Evolutionary conservation across 78 protist genomes (phyloP), one percentile per base, ranked within the genome.

Genomic region (Dictyostelium firmibasis): DNA sequence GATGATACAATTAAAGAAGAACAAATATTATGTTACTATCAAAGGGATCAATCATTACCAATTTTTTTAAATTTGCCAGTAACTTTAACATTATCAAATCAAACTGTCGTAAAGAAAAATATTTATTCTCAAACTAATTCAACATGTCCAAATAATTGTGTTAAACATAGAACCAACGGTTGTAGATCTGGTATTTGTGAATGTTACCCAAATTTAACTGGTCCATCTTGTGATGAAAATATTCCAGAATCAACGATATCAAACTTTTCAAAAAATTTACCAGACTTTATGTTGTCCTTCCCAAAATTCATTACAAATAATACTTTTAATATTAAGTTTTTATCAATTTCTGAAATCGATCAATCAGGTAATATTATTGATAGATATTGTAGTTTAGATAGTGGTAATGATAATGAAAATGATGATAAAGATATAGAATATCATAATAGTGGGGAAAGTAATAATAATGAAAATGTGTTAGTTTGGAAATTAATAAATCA

Each of bases 151-250:
- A 72, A 60, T 33, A 41, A 47, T 25, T 82, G 86, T 60, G 25
- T 82, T 27, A 69, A 38, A 20, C 47, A 82, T 35, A 35, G 38
- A n/a, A 82, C 86, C 20, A 23, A 16, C 6, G 35, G 47, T 9
- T 82, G 86, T 35, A 82, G 75, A 82, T 14, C 29, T 4, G 86
- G 86, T 29, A 20, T 50, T 38, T 82, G 86, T 82, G 86, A 82
- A 10, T 82, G 86, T 23, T 82, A 57, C 7, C 86, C 86, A 50
- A 82, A 82, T 82, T 82, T 82, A 25, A 57, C 47, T 14, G 86
- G 86, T 23, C 86, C 74, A 57, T 20, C 20, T 33, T 82, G 86
- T 33, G 86, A 82, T 44, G 20, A 60, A 33, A 64, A 57, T 60
- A 82, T 82, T 3, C 70, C 86, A 7, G 60, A 35, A 29, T 29